Conservation (phyloP, 2,329 filamentous ascomycete species). For the Sclerotinia glacialis region DNA sequence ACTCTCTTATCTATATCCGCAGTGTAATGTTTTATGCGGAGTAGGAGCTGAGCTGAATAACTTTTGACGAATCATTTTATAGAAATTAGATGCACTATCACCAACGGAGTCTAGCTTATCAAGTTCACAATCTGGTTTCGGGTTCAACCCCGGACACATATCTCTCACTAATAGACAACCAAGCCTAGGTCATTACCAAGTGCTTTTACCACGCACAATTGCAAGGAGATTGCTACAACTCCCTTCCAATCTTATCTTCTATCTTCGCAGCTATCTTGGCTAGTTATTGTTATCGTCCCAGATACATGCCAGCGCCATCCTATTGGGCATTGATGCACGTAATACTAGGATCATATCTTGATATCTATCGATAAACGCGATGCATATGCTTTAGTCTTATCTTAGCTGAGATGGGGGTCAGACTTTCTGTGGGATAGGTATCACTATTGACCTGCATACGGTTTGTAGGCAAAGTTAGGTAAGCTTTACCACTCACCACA, state of each 20-base stretch:
- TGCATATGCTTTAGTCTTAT: conserved; percentile 3
- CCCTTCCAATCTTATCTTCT: conserved; percentile 2
- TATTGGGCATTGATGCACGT: neutral
- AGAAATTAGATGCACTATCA: neutral
- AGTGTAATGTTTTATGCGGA: neutral
- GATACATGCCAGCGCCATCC: neutral
- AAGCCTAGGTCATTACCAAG: neutral
- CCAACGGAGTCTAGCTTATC: neutral
- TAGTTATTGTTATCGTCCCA: neutral
- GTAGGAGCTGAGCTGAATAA: neutral
- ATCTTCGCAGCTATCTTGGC: neutral
- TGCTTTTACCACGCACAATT: conserved; percentile 5
- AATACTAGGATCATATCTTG: neutral
- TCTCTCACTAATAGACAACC: neutral
- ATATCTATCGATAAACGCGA: conserved; percentile 5
- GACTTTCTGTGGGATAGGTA: neutral
- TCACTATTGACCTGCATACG: neutral
- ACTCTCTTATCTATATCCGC: conserved; percentile 4
- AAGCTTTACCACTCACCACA: conserved; percentile 1
- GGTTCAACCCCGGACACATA: neutral
- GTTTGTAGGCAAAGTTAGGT: neutral
- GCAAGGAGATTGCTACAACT: neutral
- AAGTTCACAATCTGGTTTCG: neutral
- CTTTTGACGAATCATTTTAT: neutral
- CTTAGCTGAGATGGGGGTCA: neutral